phyloP scores from a whole-genome alignment of 169 alveolate genomes.

The Plasmodium ovale region DNA sequence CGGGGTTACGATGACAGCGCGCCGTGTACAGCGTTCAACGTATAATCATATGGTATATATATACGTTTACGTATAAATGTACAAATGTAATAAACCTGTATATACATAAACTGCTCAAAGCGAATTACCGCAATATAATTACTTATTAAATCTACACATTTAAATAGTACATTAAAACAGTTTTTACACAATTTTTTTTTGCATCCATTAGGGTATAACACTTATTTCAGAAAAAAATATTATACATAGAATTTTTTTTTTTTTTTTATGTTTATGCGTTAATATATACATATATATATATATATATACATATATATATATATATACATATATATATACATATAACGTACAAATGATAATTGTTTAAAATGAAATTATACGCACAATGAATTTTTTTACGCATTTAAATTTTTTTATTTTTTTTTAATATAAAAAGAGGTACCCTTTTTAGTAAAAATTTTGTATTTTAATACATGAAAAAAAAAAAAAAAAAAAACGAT shows the following conservation, averaged over 20 bases:
- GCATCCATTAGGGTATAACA: background rate
- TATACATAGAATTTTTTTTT: conserved; percentile 18
- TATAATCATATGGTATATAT: too few species aligned
- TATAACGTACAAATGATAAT: background rate
- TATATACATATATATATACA: background rate
- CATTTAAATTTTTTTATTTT: background rate
- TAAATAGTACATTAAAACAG: background rate
- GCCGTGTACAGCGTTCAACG: too few species aligned
- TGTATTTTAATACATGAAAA: background rate
- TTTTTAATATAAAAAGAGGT: background rate
- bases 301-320: background rate
- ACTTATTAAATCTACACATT: conserved; percentile 16
- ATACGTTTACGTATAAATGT: too few species aligned
- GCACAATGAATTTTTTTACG: background rate
- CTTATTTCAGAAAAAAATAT: background rate
- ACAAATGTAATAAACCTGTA: too few species aligned
- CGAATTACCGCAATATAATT: too few species aligned
- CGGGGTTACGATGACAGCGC: too few species aligned
- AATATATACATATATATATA: background rate
- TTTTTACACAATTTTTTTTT: background rate
- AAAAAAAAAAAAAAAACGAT: background rate
- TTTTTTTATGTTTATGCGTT: background rate
- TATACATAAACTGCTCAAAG: too few species aligned
- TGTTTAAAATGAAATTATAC: background rate
- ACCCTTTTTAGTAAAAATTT: background rate